Evolutionary conservation across 2,329 filamentous ascomycete species (phyloP).

Genomic region (Neurospora sp.): DNA sequence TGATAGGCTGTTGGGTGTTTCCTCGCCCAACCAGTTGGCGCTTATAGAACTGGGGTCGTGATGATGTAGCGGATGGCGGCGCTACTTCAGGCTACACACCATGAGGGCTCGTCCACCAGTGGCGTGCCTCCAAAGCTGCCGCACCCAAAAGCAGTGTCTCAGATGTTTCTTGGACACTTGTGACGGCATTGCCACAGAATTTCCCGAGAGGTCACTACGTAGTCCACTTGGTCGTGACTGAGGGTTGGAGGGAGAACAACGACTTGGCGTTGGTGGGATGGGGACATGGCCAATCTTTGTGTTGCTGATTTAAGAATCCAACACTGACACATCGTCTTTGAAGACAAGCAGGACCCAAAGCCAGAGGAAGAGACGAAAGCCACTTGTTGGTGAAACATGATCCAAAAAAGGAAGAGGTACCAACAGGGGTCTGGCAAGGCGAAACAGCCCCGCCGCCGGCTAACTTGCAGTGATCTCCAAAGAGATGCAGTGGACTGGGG

Average conservation of each 20-base stretch:
- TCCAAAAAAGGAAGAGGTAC: not conserved
- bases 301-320: not conserved
- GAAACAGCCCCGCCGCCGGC: not conserved
- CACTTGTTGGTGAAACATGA: not conserved
- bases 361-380: not conserved
- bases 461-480: not conserved
- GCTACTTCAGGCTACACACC: slow-evolving; percentile 25
- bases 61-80: slow-evolving; percentile 33
- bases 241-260: not conserved
- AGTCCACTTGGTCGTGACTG: not conserved
- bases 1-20: slow-evolving; percentile 34
- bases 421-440: not conserved
- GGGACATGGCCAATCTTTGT: not conserved
- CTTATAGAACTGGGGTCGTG: slow-evolving; percentile 32
- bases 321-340: not conserved
- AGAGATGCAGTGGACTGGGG: not conserved
- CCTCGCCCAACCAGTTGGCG: slow-evolving; percentile 35
- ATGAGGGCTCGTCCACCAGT: slow-evolving; percentile 30
- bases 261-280: not conserved
- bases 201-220: slow-evolving; percentile 18
- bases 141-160: slow-evolving; percentile 38
- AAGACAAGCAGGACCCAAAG: not conserved
- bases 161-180: slow-evolving; percentile 30
- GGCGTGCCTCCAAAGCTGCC: slow-evolving; percentile 31
- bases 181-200: slow-evolving; percentile 30